These are phyloP conservation scores for Cyclaneusma minus DNA, from an alignment of 2,329 filamentous ascomycete genomes.

Conservation along the genomic window DNA sequence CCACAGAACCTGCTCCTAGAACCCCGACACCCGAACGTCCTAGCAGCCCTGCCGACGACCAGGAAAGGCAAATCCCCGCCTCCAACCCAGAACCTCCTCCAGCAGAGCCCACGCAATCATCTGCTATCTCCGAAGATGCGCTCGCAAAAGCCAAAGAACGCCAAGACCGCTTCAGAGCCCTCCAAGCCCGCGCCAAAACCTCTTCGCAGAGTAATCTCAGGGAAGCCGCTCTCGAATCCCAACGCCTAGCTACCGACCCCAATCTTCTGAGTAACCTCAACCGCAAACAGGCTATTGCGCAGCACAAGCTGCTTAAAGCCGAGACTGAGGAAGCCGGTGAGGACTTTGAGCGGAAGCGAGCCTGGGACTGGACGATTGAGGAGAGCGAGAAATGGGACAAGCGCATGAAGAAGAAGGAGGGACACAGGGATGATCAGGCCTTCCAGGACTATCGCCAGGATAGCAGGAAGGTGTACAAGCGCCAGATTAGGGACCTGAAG, in stretches of 20 bases:
- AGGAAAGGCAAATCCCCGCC: conserved; percentile 1
- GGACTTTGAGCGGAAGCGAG: conserved; percentile 93
- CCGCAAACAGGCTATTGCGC: conserved; percentile 73
- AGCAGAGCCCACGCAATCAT: conserved; percentile 6
- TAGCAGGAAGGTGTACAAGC: conserved; percentile 84
- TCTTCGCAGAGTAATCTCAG: conserved; percentile 63
- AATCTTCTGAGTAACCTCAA: conserved; percentile 62
- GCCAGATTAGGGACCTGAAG: conserved; percentile 64
- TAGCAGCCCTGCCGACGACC: too few relatives aligned
- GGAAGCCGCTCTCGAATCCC: conserved; percentile 70
- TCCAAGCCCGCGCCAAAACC: conserved; percentile 65
- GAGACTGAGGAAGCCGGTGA: conserved; percentile 73
- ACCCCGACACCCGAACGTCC: neutral
- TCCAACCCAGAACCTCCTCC: conserved; percentile 3
- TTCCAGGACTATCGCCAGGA: conserved; percentile 84
- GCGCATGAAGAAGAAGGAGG: conserved; percentile 71
- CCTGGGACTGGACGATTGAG: conserved; percentile 97
- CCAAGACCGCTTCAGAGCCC: conserved; percentile 69
- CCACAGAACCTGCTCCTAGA: conserved; percentile 5
- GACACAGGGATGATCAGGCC: conserved; percentile 67
- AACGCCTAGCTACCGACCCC: conserved; percentile 64
- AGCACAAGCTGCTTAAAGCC: conserved; percentile 85
- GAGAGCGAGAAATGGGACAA: conserved; percentile 91
- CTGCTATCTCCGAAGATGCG: conserved; percentile 16
- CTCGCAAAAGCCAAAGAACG: conserved; percentile 44